phyloP scores from a whole-genome alignment of 1,139 yeast species.

The Nakaseomyces delphensis region DNA sequence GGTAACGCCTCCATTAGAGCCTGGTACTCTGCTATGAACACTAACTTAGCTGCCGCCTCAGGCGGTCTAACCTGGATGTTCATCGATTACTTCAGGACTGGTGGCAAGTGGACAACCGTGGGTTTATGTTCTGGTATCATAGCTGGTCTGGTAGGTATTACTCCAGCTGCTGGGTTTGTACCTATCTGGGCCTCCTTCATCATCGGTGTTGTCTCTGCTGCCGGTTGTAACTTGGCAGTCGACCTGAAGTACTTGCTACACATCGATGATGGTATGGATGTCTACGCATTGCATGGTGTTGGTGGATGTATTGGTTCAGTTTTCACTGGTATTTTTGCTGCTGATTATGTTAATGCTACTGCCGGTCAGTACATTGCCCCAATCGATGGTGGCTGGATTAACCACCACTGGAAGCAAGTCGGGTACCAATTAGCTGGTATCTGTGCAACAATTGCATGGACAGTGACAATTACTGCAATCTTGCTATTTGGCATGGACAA shows the following conservation, averaged over 20 bases:
- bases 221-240: conserved; percentile 74
- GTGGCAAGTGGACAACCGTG: conserved; percentile 89
- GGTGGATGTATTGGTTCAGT: conserved; percentile 85
- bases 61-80: conserved; percentile 94
- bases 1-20: conserved; percentile 88
- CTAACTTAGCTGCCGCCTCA: conserved; percentile 83
- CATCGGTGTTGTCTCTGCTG: conserved; percentile 73
- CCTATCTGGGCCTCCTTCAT: conserved; percentile 83
- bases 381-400: conserved; percentile 90
- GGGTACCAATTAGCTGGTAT: conserved; percentile 92
- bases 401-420: conserved; percentile 79
- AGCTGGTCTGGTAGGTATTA: conserved; percentile 90
- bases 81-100: conserved; percentile 80
- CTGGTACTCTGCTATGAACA: conserved; percentile 86
- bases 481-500: conserved; percentile 65
- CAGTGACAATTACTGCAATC: conserved; percentile 66
- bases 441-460: conserved; percentile 67
- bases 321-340: conserved; percentile 86
- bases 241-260: conserved; percentile 63
- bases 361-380: conserved; percentile 51
- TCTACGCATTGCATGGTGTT: conserved; percentile 86
- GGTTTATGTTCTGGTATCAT: conserved; percentile 91
- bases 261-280: conserved; percentile 95
- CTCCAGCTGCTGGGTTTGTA: conserved; percentile 95
- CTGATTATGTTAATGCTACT: conserved; percentile 79